Evolutionary conservation across 139 green algal species (phyloP).

Genomic region (Volvox africanus): DNA sequence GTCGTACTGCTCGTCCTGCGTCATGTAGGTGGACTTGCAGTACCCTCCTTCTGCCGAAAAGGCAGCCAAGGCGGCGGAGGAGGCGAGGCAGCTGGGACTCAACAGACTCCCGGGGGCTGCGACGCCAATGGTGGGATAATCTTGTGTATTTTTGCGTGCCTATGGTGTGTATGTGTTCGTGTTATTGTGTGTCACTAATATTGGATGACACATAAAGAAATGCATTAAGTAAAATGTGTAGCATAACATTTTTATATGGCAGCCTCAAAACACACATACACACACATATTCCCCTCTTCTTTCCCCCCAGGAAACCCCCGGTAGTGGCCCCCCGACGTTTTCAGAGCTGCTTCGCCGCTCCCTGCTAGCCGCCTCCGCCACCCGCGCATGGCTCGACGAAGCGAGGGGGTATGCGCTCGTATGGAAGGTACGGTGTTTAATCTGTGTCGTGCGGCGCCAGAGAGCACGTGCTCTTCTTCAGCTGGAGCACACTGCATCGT

Average conservation of each 20-base stretch:
- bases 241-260: too few species aligned
- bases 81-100: slow-evolving; percentile 22
- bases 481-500: too few species aligned
- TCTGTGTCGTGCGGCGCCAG: too few species aligned
- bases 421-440: slow-evolving; percentile 55
- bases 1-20: not conserved
- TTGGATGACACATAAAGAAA: too few species aligned
- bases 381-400: slow-evolving; percentile 91
- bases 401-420: slow-evolving; percentile 80
- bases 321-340: slow-evolving; percentile 64
- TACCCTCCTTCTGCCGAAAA: slow-evolving; percentile 65
- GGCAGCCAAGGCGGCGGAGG: slow-evolving; percentile 8
- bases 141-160: not conserved
- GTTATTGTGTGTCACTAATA: not conserved
- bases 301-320: too few species aligned
- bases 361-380: slow-evolving; percentile 65
- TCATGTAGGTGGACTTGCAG: slow-evolving; percentile 73
- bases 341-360: slow-evolving; percentile 70
- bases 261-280: not conserved
- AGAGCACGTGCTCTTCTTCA: too few species aligned
- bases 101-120: slow-evolving; percentile 5
- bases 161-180: not conserved
- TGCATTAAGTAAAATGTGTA: too few species aligned
- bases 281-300: not conserved
- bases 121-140: not conserved